phyloP scores from a whole-genome alignment of 495 filamentous ascomycete species.

The Apodospora peruviana region DNA sequence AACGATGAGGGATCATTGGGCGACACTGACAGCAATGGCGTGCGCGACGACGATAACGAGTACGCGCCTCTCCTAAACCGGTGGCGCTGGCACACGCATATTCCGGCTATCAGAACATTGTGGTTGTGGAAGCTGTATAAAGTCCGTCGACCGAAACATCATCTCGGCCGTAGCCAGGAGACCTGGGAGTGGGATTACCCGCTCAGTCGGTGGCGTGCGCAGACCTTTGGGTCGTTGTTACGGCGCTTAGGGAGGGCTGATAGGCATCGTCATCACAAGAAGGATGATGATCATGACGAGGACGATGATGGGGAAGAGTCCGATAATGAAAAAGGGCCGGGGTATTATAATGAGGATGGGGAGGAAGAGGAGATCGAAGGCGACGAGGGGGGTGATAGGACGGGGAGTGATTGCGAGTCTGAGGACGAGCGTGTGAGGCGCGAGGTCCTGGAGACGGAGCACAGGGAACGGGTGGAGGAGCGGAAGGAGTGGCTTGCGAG shows the following conservation, averaged over 20 bases:
- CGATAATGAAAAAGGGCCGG: background rate
- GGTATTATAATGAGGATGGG: background rate
- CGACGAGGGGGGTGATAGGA: background rate
- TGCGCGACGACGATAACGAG: background rate
- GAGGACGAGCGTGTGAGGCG: background rate
- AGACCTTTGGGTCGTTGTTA: background rate
- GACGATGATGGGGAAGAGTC: background rate
- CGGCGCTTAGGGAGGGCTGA: background rate
- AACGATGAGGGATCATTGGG: background rate
- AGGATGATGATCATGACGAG: background rate
- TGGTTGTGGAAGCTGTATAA: conserved; percentile 10
- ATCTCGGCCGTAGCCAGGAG: conserved; percentile 5
- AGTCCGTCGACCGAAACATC: background rate
- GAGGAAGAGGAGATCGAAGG: background rate
- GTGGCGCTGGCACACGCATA: conserved; percentile 6
- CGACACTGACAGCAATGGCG: background rate
- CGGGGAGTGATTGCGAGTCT: background rate
- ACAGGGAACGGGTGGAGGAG: background rate
- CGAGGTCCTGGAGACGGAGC: background rate
- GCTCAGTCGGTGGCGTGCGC: background rate
- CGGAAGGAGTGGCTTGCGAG: conserved; percentile 1
- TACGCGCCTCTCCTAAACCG: conserved; percentile 2
- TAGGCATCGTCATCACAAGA: background rate
- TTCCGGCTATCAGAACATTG: conserved; percentile 3
- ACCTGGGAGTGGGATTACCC: conserved; percentile 7